Conservation (phyloP, 106 monocot species). For the Narthecium ossifragum region DNA sequence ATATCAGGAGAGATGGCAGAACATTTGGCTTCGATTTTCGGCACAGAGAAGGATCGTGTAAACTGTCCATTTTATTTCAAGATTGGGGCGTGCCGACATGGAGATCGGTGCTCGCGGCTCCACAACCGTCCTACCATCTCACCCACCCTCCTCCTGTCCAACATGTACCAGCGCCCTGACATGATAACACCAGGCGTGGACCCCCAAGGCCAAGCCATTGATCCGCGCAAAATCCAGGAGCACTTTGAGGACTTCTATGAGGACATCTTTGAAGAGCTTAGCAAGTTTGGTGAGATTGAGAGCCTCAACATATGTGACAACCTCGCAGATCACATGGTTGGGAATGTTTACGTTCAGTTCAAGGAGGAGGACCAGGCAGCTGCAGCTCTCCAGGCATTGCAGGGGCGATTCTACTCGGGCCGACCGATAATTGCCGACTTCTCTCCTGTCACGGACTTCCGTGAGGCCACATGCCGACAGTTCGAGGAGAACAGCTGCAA, state of each 20-base stretch:
- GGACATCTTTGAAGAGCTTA: constrained; percentile 41
- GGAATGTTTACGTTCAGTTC: constrained; percentile 56
- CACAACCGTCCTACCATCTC: constrained; percentile 45
- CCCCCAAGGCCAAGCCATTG: constrained; percentile 36
- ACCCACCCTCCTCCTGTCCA: constrained; percentile 52
- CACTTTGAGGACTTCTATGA: constrained; percentile 60
- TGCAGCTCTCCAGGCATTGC: constrained; percentile 25
- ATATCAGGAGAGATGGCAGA: constrained; percentile 1
- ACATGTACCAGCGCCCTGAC: constrained; percentile 59
- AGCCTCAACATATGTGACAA: constrained; percentile 58
- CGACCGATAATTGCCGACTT: constrained; percentile 59
- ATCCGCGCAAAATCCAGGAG: constrained; percentile 40
- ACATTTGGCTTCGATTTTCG: constrained; percentile 38
- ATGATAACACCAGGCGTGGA: constrained; percentile 47
- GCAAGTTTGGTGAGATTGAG: constrained; percentile 54
- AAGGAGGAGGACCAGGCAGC: constrained; percentile 55
- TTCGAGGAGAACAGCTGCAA: constrained; percentile 56
- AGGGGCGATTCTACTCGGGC: constrained; percentile 42
- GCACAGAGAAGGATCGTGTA: constrained; percentile 59
- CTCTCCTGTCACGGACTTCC: constrained; percentile 55
- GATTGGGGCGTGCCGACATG: constrained; percentile 53
- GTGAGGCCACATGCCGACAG: constrained; percentile 56
- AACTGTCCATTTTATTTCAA: constrained; percentile 69
- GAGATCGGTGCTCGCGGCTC: constrained; percentile 45
- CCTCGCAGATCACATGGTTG: constrained; percentile 56